A percentile compares a stretch with the other conserved stretches of the same genome.
phyloP scores from a whole-genome alignment of 2,329 filamentous ascomycete genomes.

The Monilinia polystroma region DNA sequence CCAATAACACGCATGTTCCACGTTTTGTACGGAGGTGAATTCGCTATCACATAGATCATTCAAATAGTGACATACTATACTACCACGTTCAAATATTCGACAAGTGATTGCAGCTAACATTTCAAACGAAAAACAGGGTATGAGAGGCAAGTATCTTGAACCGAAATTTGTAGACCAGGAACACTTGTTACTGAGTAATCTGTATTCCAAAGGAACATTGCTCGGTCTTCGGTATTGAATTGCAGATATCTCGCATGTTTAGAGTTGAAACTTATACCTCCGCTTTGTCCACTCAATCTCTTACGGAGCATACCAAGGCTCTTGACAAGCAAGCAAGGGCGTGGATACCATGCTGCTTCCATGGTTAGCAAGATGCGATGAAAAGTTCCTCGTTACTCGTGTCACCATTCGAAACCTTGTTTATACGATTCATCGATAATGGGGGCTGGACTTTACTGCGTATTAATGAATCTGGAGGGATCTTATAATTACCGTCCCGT shows the following conservation, averaged over 20 bases:
- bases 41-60: background rate
- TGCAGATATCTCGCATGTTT: background rate
- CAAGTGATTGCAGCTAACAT: conserved; percentile 1
- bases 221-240: background rate
- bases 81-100: background rate
- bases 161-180: conserved; percentile 4
- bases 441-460: background rate
- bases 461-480: conserved; percentile 1
- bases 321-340: conserved; percentile 2
- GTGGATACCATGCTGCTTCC: conserved; percentile 8
- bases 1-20: conserved; percentile 12
- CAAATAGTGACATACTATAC: background rate
- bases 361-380: conserved; percentile 13
- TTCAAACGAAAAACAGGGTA: background rate
- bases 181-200: background rate
- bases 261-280: background rate
- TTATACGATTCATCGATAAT: conserved; percentile 10
- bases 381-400: conserved; percentile 6
- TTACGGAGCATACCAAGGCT: background rate
- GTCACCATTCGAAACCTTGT: conserved; percentile 18
- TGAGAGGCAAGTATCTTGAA: background rate
- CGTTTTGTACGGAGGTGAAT: conserved; percentile 1
- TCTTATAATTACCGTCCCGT: background rate
- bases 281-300: conserved; percentile 1
- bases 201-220: background rate